phyloP scores from a whole-genome alignment of 371 early-diverging fungal species.

The Polyrhizophydium stewartii region DNA sequence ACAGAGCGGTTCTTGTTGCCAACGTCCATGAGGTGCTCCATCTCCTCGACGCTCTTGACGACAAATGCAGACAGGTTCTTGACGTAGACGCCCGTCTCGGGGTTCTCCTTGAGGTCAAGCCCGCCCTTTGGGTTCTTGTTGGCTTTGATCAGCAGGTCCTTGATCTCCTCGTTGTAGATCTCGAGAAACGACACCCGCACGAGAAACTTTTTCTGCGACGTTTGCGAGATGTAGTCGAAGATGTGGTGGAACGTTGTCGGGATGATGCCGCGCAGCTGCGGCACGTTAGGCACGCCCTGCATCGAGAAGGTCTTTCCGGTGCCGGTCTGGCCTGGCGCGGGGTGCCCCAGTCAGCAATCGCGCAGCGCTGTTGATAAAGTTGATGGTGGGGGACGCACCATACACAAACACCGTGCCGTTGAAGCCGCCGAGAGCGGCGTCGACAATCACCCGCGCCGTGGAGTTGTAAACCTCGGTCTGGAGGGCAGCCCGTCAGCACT shows the following conservation, averaged over 20 bases:
- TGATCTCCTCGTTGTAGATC: slow-evolving; percentile 97
- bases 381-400: slow-evolving; percentile 30
- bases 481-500: background rate
- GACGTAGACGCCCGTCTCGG: slow-evolving; percentile 54
- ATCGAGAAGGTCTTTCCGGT: slow-evolving; percentile 57
- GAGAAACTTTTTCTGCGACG: slow-evolving; percentile 34
- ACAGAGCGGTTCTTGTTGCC: slow-evolving; percentile 58
- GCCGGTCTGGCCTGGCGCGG: slow-evolving; percentile 37
- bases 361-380: slow-evolving; percentile 1
- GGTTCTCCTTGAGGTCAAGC: slow-evolving; percentile 49
- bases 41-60: slow-evolving; percentile 52
- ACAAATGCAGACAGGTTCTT: slow-evolving; percentile 49
- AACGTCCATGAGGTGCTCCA: slow-evolving; percentile 44
- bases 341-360: background rate
- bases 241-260: slow-evolving; percentile 80
- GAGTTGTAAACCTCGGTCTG: slow-evolving; percentile 48
- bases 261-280: slow-evolving; percentile 76
- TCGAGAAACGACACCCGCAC: slow-evolving; percentile 71
- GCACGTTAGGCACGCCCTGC: slow-evolving; percentile 46
- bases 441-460: slow-evolving; percentile 49
- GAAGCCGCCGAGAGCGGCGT: slow-evolving; percentile 50
- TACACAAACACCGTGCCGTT: slow-evolving; percentile 60
- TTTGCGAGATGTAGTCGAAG: slow-evolving; percentile 55
- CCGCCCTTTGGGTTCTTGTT: slow-evolving; percentile 33
- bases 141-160: slow-evolving; percentile 70